These are phyloP conservation scores for Claviceps humidiphila DNA, from an alignment of 2,329 filamentous ascomycete species.

Conservation along the genomic window DNA sequence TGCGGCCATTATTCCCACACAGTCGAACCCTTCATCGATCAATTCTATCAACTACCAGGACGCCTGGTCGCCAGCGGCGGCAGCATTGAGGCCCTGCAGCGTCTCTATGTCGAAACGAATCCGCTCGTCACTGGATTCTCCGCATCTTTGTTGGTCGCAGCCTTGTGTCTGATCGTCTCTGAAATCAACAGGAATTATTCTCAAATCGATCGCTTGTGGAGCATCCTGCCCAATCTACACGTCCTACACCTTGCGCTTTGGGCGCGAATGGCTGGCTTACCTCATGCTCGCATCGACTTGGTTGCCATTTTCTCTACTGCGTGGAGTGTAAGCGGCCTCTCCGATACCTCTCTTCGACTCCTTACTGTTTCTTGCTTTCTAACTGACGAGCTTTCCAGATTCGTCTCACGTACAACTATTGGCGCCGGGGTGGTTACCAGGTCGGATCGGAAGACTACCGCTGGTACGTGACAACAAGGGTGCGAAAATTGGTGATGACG, in stretches of 20 bases:
- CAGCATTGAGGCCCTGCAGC: conserved; percentile 47
- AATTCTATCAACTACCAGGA: conserved; percentile 57
- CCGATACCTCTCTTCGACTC: neutral
- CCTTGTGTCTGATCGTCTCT: conserved; percentile 59
- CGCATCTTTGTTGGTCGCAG: conserved; percentile 56
- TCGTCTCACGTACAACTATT: conserved; percentile 92
- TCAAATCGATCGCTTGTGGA: conserved; percentile 92
- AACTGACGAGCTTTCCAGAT: conserved; percentile 27
- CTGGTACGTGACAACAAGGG: conserved; percentile 37
- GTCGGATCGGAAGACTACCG: conserved; percentile 90
- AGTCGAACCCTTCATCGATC: conserved; percentile 59
- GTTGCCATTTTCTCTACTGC: conserved; percentile 55
- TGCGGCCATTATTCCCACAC: conserved; percentile 65
- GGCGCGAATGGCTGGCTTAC: conserved; percentile 61
- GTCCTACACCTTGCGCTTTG: conserved; percentile 75
- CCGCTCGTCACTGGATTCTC: conserved; percentile 66
- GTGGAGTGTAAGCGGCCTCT: conserved; percentile 58
- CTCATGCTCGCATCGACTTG: conserved; percentile 58
- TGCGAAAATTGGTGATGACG: neutral
- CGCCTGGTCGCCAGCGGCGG: conserved; percentile 46
- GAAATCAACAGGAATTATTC: conserved; percentile 91
- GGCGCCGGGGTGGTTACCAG: conserved; percentile 82
- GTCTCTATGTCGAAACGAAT: conserved; percentile 74
- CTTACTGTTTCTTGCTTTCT: neutral
- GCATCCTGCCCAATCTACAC: conserved; percentile 75